Conservation (phyloP, 495 filamentous ascomycete species). For the Podospora tetraspora region DNA sequence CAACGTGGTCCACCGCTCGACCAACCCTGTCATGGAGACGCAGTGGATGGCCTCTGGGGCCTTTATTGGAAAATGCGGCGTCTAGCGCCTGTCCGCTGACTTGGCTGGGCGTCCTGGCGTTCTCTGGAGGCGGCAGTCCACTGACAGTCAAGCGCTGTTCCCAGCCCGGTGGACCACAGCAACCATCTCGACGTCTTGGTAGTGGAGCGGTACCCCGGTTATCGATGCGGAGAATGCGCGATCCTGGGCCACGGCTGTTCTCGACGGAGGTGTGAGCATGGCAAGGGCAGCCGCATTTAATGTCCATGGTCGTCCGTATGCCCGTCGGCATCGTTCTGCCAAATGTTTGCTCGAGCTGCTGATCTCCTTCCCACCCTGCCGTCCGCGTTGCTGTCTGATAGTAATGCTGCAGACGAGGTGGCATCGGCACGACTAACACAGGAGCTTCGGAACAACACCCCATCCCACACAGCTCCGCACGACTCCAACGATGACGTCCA, state of each 20-base stretch:
- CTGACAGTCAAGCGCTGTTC: conserved; percentile 1
- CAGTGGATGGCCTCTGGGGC: not conserved
- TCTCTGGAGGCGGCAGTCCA: not conserved
- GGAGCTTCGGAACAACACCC: not conserved
- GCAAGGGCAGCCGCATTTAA: conserved; percentile 2
- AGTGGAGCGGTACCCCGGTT: conserved; percentile 4
- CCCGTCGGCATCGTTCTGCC: conserved; percentile 1
- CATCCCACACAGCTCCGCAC: not conserved
- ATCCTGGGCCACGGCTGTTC: conserved; percentile 17
- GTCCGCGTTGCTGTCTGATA: not conserved
- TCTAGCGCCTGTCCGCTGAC: conserved; percentile 6
- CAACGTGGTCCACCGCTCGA: conserved; percentile 9
- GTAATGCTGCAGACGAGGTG: not conserved
- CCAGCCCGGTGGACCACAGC: conserved; percentile 8
- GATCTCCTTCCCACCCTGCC: not conserved
- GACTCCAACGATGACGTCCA: conserved; percentile 7
- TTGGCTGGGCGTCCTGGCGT: not conserved
- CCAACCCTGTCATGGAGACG: conserved; percentile 1
- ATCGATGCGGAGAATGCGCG: conserved; percentile 16
- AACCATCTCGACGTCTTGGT: conserved; percentile 6
- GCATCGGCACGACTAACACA: not conserved
- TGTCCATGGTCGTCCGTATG: conserved; percentile 8
- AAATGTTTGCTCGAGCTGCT: not conserved
- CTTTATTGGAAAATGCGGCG: conserved; percentile 11
- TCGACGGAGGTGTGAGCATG: conserved; percentile 10